Evolutionary conservation across 352 stramenopile species (phyloP).

Genomic region (Pythium guiyangense): DNA sequence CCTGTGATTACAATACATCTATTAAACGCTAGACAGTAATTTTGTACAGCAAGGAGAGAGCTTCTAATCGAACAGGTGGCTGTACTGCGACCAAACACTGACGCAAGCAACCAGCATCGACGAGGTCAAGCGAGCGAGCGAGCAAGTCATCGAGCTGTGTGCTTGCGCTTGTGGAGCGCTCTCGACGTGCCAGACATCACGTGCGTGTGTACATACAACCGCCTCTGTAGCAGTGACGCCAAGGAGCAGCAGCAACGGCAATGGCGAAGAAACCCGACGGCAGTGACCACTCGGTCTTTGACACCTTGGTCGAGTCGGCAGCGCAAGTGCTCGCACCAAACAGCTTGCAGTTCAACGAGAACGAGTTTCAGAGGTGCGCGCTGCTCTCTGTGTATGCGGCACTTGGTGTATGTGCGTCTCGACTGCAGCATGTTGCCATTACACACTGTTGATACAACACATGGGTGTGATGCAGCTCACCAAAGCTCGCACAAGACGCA

Average conservation of each 20-base stretch:
- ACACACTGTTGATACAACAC: not conserved
- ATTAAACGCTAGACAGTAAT: too few relatives aligned
- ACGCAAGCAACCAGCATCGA: too few relatives aligned
- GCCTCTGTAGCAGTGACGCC: not conserved
- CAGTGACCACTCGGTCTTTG: constrained; percentile 17
- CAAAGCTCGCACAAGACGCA: constrained; percentile 50
- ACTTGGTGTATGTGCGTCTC: not conserved
- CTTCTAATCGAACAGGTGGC: too few relatives aligned
- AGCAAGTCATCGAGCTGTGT: too few relatives aligned
- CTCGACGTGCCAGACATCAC: not conserved
- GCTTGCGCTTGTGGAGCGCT: too few relatives aligned
- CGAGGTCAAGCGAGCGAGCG: too few relatives aligned
- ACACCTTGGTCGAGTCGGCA: constrained; percentile 31
- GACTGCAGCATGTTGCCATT: not conserved
- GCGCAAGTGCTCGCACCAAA: constrained; percentile 61
- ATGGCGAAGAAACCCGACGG: not conserved
- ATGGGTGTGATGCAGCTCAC: constrained; percentile 24
- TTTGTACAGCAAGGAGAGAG: too few relatives aligned
- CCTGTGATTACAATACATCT: too few relatives aligned
- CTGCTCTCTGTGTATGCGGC: not conserved
- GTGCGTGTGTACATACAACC: not conserved
- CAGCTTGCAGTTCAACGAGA: constrained; percentile 67
- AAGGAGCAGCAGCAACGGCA: not conserved
- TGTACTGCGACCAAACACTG: too few relatives aligned
- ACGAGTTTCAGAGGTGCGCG: constrained; percentile 64